Evolutionary conservation across 306 rosid species (phyloP), one percentile per base, ranked within the genome.

Genomic region (Herpetospermum pedunculosum): DNA sequence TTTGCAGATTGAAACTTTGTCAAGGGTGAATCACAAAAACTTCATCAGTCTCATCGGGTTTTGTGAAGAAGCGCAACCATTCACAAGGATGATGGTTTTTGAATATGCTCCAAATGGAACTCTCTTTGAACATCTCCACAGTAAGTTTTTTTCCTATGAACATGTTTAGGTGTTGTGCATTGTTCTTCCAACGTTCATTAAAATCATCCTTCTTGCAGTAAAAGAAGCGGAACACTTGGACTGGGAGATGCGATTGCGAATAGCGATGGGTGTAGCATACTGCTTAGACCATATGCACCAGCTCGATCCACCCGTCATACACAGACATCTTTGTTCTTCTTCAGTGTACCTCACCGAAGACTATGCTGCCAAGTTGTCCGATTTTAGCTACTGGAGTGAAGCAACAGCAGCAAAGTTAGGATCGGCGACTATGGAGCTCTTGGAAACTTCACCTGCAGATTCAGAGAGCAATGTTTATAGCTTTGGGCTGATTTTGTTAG

Each of bases 51-150:
- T 94, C 38, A 84, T 94, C 18, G 98, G 98, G 29, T 88, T 84
- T 57, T 94, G 98, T 64, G 92, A 91, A 74, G 98, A 89, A 76
- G 86, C 81, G 19, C 79, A 88, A 50, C 98, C 98, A 54, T 91
- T 94, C 83, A 94, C 98, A 32, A 88, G 98, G 83, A 88, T 91
- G 84, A 84, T 94, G 95, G 96, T 94, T 75, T 94, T 91, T 76
- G 98, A 94, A 82, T 94, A 94, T 72, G 97, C 97, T 78, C 97
- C 97, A 53, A 94, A 94, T 71, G 98, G 98, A 84, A 88, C 98
- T 0, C 85, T 94, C 47, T 91, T 85, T 71, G 98, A 94, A 80
- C 96, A 94, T 83, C 81, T 94, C 78, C 97, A 94, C 74, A 70
- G 98, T 94, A 54, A 87, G 98, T 83, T 35, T 19, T 23, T 46